These are phyloP conservation scores for Amoeboaphelidium occidentale DNA, from an alignment of 371 early-diverging fungal genomes.

Conservation along the genomic window DNA sequence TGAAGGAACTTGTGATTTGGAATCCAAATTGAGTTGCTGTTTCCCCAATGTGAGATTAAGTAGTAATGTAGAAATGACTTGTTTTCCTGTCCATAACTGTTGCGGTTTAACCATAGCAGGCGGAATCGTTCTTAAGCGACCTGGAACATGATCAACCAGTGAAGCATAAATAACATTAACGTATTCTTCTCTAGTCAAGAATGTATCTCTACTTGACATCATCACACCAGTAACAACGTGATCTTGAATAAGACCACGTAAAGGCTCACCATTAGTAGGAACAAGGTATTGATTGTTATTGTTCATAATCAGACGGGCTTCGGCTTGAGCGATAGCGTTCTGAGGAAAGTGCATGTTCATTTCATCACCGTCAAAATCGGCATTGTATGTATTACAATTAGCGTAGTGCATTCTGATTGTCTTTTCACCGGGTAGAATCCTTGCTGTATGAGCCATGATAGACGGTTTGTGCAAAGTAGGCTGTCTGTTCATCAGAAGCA, in stretches of 20 bases:
- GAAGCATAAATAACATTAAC: conserved; percentile 75
- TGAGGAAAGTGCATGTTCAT: conserved; percentile 99
- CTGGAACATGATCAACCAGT: conserved; percentile 31
- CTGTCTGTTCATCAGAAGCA: conserved; percentile 95
- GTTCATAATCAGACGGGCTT: conserved; percentile 80
- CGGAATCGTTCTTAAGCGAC: conserved; percentile 44
- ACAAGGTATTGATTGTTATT: conserved; percentile 95
- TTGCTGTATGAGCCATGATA: conserved; percentile 97
- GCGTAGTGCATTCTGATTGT: conserved; percentile 99
- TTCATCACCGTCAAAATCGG: conserved; percentile 99
- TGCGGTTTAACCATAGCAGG: conserved; percentile 72
- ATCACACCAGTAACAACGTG: conserved; percentile 93
- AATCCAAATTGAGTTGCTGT: conserved; percentile 54
- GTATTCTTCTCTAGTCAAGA: conserved; percentile 76
- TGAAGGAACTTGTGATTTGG: conserved; percentile 65
- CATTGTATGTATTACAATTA: conserved; percentile 80
- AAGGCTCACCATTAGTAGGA: conserved; percentile 92
- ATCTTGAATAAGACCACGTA: conserved; percentile 98
- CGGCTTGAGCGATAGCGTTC: conserved; percentile 83
- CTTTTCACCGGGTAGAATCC: conserved; percentile 88
- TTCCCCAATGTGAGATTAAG: conserved; percentile 55
- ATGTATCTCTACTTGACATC: conserved; percentile 71
- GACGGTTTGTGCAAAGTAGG: conserved; percentile 99
- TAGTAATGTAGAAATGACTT: conserved; percentile 71
- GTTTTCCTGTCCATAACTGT: conserved; percentile 93